Base-by-base conservation (phyloP, 2,329 filamentous ascomycete genomes). In the Ascosphaera apis region DNA sequence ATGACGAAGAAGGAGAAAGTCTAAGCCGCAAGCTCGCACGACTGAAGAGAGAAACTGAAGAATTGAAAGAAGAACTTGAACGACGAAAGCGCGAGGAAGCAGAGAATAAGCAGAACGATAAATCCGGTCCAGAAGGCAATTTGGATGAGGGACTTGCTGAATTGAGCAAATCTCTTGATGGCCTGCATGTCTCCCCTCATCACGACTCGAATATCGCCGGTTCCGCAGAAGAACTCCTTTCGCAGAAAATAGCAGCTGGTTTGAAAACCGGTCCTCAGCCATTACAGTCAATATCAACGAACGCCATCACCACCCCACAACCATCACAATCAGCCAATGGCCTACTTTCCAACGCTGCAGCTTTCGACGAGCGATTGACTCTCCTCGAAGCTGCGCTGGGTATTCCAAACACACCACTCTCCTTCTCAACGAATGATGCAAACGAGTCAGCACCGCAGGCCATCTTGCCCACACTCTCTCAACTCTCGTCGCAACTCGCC, bases 291-390 rank as follows among this genome's bases (percentile, higher is more conserved):
- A 5, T 11, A 25, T 11, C 21, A 25, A 35, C 15, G 19, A 33
- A 25, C 15, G 15, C 34, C 36, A 27, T 25, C 21, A 31, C 39
- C 11, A 37, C 39, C 4, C 34, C 41, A 21, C 37, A 36, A 3
- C 15, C 37, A 2, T 15, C 42, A 25, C 38, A 42, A 36, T 38
- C 43, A 11, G 31, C 42, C 11, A 33, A 44, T 15, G 32, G 65
- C 55, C 35, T 79, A 17, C 63, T 93, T 25, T 71, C 74, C 23
- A 79, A 83, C 53, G 76, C 81, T 4, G 80, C 84, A 16, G 78
- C 88, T 42, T 93, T 98, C 47, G 86, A 95, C 50, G 67, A 70
- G 19, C 72, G 88, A 3, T 68, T 98, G 15, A 61, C 76, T 2
- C 61, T 77, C 19, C 62, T 98, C 34, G 88, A 98, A 58, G 72